Evolutionary conservation across 305 asterid species (phyloP).

Genomic region (Fraxinus floribunda): DNA sequence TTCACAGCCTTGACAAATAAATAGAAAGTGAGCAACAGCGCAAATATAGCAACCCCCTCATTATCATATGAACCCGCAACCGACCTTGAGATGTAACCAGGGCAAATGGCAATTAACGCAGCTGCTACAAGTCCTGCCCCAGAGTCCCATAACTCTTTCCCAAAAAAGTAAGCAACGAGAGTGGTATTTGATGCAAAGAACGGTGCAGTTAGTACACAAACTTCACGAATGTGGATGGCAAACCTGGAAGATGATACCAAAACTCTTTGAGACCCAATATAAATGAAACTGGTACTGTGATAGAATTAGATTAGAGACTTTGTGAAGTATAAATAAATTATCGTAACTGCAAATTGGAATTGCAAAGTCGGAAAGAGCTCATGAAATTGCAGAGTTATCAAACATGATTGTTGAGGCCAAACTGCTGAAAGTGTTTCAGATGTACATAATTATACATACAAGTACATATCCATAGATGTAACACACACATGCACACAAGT

Average conservation of each 20-base stretch:
- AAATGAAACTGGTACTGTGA: not conserved
- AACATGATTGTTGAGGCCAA: not conserved
- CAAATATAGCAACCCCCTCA: conserved; percentile 97
- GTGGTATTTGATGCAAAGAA: conserved; percentile 98
- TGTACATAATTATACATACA: not conserved
- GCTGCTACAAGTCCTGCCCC: conserved; percentile 99
- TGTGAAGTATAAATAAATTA: not conserved
- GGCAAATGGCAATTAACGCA: conserved; percentile 90
- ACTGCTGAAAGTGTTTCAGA: not conserved
- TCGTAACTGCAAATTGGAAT: not conserved
- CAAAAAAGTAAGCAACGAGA: conserved; percentile 94
- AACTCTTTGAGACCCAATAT: conserved; percentile 20
- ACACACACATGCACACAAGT: not conserved
- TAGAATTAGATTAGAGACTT: not conserved
- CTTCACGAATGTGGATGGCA: conserved; percentile 98
- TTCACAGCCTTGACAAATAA: conserved; percentile 97
- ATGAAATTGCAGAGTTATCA: not conserved
- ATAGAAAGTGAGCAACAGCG: conserved; percentile 88
- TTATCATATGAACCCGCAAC: conserved; percentile 99
- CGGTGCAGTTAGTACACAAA: conserved; percentile 97
- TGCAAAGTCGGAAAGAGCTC: not conserved
- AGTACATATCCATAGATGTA: not conserved
- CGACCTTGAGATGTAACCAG: conserved; percentile 96
- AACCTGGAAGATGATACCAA: conserved; percentile 50
- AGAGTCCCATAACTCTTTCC: conserved; percentile 95